phyloP scores from a whole-genome alignment of 2,329 filamentous ascomycete species.

The Colletotrichum sidae region DNA sequence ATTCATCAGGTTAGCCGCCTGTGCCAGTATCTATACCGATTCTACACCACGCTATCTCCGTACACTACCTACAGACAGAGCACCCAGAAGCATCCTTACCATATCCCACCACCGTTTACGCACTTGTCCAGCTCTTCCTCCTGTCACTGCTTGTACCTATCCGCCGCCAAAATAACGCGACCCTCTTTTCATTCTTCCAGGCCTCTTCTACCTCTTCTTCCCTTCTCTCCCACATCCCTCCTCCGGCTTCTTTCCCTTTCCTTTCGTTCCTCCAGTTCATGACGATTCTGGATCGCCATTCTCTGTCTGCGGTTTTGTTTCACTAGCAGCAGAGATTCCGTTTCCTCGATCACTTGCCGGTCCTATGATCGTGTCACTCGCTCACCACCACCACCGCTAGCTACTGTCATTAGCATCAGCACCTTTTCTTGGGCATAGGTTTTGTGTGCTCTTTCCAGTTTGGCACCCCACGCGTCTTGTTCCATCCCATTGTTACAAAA shows the following conservation, averaged over 20 bases:
- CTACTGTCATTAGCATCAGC: conserved; percentile 20
- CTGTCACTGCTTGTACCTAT: conserved; percentile 14
- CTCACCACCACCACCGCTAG: conserved; percentile 31
- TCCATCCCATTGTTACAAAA: background rate
- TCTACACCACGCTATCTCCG: no score
- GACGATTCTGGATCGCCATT: conserved; percentile 35
- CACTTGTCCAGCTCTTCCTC: background rate
- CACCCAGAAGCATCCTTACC: no score
- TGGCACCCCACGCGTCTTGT: conserved; percentile 8
- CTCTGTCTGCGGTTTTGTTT: conserved; percentile 26
- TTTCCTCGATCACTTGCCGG: conserved; percentile 36
- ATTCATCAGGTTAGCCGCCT: background rate
- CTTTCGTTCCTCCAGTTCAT: conserved; percentile 29
- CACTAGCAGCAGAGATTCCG: conserved; percentile 24
- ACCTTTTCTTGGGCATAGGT: conserved; percentile 11
- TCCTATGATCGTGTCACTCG: conserved; percentile 39
- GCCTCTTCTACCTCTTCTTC: conserved; percentile 34
- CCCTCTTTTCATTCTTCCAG: conserved; percentile 30
- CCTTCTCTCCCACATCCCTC: conserved; percentile 25
- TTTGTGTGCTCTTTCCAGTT: conserved; percentile 4
- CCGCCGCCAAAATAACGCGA: conserved; percentile 9
- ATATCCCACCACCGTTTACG: conserved; percentile 1
- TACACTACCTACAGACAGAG: no score
- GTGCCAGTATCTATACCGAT: no score
- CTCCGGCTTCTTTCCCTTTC: conserved; percentile 24